Conservation (phyloP, 257 asterid genomes). For the Vinca minor region DNA sequence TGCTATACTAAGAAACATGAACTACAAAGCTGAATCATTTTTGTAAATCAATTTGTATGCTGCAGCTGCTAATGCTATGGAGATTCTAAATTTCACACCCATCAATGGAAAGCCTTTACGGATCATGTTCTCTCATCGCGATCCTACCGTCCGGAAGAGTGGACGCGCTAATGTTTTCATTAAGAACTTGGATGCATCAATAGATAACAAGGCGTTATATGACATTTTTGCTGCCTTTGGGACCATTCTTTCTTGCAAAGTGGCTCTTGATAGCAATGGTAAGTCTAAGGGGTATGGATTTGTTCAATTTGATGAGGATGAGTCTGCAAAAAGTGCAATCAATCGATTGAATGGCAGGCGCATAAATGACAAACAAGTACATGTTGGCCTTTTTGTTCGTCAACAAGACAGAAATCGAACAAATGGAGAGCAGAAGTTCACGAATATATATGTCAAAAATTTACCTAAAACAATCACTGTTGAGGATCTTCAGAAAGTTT, state of each 20-base stretch:
- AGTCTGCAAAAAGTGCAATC: conserved; percentile 59
- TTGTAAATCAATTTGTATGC: no score
- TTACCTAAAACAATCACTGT: conserved; percentile 34
- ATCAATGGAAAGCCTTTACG: conserved; percentile 66
- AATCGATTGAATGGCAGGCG: conserved; percentile 56
- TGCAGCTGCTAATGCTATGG: conserved; percentile 69
- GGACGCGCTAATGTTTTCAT: conserved; percentile 65
- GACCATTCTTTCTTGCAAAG: conserved; percentile 69
- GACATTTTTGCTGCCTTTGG: conserved; percentile 68
- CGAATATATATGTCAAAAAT: conserved; percentile 67
- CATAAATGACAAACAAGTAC: conserved; percentile 67
- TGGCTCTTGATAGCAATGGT: conserved; percentile 49
- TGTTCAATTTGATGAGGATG: conserved; percentile 64
- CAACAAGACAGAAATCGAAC: conserved; percentile 47
- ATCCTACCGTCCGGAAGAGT: conserved; percentile 61
- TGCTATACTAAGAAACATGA: no score
- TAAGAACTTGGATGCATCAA: conserved; percentile 55
- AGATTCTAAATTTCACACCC: conserved; percentile 50
- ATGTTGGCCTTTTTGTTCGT: conserved; percentile 60
- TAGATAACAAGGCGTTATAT: conserved; percentile 57
- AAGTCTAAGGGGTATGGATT: conserved; percentile 68
- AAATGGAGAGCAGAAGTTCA: conserved; percentile 39
- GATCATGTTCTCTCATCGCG: conserved; percentile 76
- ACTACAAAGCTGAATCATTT: background rate
- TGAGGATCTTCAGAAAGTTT: conserved; percentile 39